Base-by-base conservation (phyloP, 1,139 yeast species). In the Sugiyamaella xylanicola region DNA sequence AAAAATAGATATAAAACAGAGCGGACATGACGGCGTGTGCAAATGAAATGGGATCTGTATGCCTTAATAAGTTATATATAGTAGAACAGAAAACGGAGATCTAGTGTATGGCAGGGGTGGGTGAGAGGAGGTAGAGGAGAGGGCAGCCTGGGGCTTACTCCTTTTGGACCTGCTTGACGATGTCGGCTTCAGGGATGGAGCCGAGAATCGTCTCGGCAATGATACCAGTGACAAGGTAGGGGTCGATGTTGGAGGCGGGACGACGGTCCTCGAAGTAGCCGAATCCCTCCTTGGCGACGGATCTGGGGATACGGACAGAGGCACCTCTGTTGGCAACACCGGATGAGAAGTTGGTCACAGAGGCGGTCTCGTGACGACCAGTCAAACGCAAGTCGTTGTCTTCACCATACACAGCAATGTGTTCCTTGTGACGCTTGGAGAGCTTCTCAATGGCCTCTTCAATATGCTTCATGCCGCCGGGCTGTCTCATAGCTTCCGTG, bases 291-390 rank as follows among this genome's bases (percentile, higher is more conserved):
- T 90, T 90, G 74, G 96, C 96, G 66, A 93, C 99, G 50, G 96
- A 86, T 80, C 99, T 86, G 78, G 99, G 99, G 73, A 93, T 93
- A 84, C 99, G 89, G 67, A 93, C 85, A 40, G 97, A 91, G 61
- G 97, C 96, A 78, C 98, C 99, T 84, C 99, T 89, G 90, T 93
- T 93, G 74, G 99, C 99, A 67, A 93, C 98, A 82, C 99, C 99
- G 58, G 91, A 85, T 51, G 96, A 86, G 83, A 92, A 93, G 55
- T 84, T 76, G 67, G 90, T 87, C 83, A 88, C 85, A 51, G 96
- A 86, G 56, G 98, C 99, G 64, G 99, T 93, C 82, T 93, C 99
- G 77, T 92, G 98, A 73, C 93, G 87, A 73, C 99, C 99, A 65
- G 99, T 93, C 72, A 93, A 83, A 83, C 99, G 91, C 77, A 77